phyloP scores from a whole-genome alignment of 257 asterid genomes.

The Scutellaria minor region DNA sequence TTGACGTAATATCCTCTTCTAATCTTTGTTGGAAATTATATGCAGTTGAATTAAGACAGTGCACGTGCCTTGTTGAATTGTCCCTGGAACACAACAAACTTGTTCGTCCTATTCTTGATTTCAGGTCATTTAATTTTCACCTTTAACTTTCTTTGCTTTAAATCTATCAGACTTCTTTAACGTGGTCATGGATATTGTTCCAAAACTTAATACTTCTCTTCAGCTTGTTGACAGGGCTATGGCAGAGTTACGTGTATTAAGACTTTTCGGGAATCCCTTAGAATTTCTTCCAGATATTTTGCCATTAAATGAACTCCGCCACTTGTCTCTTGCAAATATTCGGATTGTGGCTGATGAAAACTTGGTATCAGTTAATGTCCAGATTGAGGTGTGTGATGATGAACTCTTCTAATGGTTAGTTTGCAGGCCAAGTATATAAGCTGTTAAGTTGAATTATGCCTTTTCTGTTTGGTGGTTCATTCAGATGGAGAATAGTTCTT shows the following conservation, averaged over 20 bases:
- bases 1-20: slow-evolving; percentile 37
- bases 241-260: slow-evolving; percentile 81
- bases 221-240: slow-evolving; percentile 80
- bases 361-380: slow-evolving; percentile 83
- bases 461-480: slow-evolving; percentile 39
- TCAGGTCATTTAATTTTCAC: slow-evolving; percentile 74
- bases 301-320: slow-evolving; percentile 86
- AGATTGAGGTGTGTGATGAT: slow-evolving; percentile 78
- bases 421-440: slow-evolving; percentile 30
- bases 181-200: slow-evolving; percentile 24
- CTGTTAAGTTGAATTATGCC: slow-evolving; percentile 34
- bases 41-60: slow-evolving; percentile 87
- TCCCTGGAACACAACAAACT: slow-evolving; percentile 99
- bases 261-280: slow-evolving; percentile 97
- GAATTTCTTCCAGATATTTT: slow-evolving; percentile 98
- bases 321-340: slow-evolving; percentile 95
- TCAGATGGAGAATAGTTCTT: slow-evolving; percentile 97
- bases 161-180: slow-evolving; percentile 13
- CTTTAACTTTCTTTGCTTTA: slow-evolving; percentile 30
- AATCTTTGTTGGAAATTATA: slow-evolving; percentile 38
- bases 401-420: slow-evolving; percentile 31
- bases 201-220: slow-evolving; percentile 49
- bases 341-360: slow-evolving; percentile 93
- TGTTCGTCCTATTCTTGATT: slow-evolving; percentile 97
- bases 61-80: slow-evolving; percentile 85